phyloP scores from a whole-genome alignment of 306 rosid species.

The Ammopiptanthus mongolicus region DNA sequence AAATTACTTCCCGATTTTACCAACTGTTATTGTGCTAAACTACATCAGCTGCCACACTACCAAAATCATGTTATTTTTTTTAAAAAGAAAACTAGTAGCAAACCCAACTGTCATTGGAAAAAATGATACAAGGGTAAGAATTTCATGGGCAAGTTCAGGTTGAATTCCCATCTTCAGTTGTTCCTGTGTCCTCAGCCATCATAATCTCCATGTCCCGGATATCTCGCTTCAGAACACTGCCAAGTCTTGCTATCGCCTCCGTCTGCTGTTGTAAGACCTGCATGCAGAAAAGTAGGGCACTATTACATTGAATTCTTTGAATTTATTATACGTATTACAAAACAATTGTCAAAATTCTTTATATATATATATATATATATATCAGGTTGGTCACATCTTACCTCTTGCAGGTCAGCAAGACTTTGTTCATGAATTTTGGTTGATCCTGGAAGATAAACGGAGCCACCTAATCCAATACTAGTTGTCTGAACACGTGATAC shows the following conservation, averaged over 20 bases:
- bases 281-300: slow-evolving; percentile 9
- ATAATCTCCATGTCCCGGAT: slow-evolving; percentile 85
- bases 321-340: neutral
- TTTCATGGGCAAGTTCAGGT: neutral
- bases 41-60: neutral
- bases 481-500: slow-evolving; percentile 72
- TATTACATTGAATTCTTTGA: neutral
- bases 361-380: no score
- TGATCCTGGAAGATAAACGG: slow-evolving; percentile 73
- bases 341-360: neutral
- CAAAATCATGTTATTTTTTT: neutral
- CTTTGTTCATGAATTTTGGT: slow-evolving; percentile 83
- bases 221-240: slow-evolving; percentile 87
- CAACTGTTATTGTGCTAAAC: neutral
- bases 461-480: slow-evolving; percentile 51
- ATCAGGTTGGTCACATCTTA: slow-evolving; percentile 8
- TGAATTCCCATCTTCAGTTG: slow-evolving; percentile 26
- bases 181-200: slow-evolving; percentile 57
- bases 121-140: neutral
- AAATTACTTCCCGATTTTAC: neutral
- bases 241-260: slow-evolving; percentile 89
- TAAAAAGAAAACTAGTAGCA: neutral
- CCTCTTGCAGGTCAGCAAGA: slow-evolving; percentile 90
- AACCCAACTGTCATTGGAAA: neutral
- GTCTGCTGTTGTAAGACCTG: slow-evolving; percentile 97